Evolutionary conservation across 371 early-diverging fungal species (phyloP).

Genomic region (Syncephalastrum sp.): DNA sequence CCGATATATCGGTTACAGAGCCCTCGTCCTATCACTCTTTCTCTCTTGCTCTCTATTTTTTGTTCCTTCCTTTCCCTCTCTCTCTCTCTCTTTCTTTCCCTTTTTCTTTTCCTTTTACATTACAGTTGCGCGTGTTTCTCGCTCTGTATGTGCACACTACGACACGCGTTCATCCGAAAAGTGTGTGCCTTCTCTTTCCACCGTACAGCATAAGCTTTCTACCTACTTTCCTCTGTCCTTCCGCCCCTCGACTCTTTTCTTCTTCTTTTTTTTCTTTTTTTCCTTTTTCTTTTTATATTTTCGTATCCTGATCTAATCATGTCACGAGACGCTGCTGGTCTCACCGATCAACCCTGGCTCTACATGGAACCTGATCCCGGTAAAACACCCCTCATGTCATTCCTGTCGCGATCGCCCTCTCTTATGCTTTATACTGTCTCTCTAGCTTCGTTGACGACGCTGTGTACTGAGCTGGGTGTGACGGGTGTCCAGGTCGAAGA

Average conservation of each 20-base stretch:
- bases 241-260: not conserved
- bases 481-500: constrained; percentile 34
- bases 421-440: constrained; percentile 6
- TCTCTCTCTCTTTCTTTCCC: not conserved
- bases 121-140: not conserved
- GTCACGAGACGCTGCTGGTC: constrained; percentile 8
- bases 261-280: constrained; percentile 7
- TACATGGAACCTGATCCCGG: constrained; percentile 23
- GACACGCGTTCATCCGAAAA: not conserved
- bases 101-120: not conserved
- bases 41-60: not conserved
- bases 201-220: not conserved
- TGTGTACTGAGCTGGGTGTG: constrained; percentile 25
- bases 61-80: not conserved
- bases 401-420: not conserved
- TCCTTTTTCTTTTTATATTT: constrained; percentile 1
- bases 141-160: not conserved
- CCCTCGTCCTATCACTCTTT: too few relatives aligned
- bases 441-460: constrained; percentile 21
- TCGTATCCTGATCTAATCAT: constrained; percentile 13
- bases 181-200: not conserved
- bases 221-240: not conserved
- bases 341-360: constrained; percentile 16
- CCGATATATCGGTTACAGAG: too few relatives aligned
- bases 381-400: not conserved